phyloP scores from a whole-genome alignment of 768 basidiomycete genomes.

The Clitopilus passeckerianus region DNA sequence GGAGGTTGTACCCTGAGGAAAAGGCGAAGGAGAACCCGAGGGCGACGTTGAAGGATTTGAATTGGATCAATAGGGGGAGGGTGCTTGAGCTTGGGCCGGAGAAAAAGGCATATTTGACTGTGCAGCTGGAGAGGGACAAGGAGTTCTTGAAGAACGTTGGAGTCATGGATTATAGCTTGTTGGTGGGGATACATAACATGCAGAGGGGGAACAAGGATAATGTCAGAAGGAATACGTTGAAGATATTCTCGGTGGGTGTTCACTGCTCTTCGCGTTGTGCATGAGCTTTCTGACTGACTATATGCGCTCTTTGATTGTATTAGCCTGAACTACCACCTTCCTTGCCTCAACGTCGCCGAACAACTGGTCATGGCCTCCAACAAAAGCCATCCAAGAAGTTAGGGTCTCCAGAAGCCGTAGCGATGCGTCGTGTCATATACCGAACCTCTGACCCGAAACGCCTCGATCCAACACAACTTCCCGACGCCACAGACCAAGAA shows the following conservation, averaged over 20 bases:
- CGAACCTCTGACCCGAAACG: slow-evolving; percentile 76
- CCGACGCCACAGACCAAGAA: slow-evolving; percentile 12
- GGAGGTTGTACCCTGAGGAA: slow-evolving; percentile 82
- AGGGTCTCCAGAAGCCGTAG: slow-evolving; percentile 69
- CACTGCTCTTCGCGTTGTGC: not conserved
- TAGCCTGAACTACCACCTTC: slow-evolving; percentile 63
- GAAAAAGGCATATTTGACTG: slow-evolving; percentile 85
- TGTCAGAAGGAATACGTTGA: slow-evolving; percentile 83
- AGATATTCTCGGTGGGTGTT: slow-evolving; percentile 80
- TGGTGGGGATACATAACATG: slow-evolving; percentile 94
- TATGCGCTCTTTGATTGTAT: not conserved
- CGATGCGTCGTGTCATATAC: slow-evolving; percentile 77
- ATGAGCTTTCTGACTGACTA: not conserved
- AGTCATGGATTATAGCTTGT: slow-evolving; percentile 96
- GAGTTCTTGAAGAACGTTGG: slow-evolving; percentile 77
- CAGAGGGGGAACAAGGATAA: slow-evolving; percentile 89
- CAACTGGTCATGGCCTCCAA: slow-evolving; percentile 15
- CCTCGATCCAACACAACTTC: slow-evolving; percentile 31
- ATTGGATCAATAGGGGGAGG: slow-evolving; percentile 85
- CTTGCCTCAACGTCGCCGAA: slow-evolving; percentile 50
- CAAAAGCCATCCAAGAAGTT: slow-evolving; percentile 31
- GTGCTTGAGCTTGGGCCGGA: slow-evolving; percentile 91
- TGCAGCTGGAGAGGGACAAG: slow-evolving; percentile 85
- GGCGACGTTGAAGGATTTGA: slow-evolving; percentile 92
- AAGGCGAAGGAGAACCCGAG: slow-evolving; percentile 74